Evolutionary conservation across 495 filamentous ascomycete genomes (phyloP).

Genomic region (Zalerion maritima): DNA sequence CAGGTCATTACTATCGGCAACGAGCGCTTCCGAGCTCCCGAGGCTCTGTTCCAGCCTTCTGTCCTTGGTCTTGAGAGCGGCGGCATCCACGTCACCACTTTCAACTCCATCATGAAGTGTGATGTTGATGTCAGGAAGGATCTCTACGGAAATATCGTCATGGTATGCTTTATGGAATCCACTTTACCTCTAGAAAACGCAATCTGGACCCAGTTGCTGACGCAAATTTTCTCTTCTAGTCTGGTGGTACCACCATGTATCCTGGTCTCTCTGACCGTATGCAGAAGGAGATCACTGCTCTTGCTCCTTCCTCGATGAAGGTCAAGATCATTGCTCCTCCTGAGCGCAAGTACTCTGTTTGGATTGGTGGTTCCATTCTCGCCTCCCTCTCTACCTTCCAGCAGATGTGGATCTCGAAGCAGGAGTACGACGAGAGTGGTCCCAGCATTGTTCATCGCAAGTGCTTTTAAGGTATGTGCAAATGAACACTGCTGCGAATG

Average conservation of each 20-base stretch:
- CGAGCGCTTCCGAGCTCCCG: constrained; percentile 98
- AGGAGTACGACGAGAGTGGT: constrained; percentile 99
- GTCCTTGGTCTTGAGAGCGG: constrained; percentile 96
- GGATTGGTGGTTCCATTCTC: constrained; percentile 99
- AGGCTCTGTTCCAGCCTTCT: constrained; percentile 98
- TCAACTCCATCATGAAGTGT: constrained; percentile 99
- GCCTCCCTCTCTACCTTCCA: constrained; percentile 99
- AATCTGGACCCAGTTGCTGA: constrained; percentile 6
- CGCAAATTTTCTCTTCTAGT: constrained; percentile 35
- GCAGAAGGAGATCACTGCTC: constrained; percentile 99
- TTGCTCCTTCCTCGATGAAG: constrained; percentile 97
- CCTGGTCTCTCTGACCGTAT: constrained; percentile 99
- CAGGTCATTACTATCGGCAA: constrained; percentile 99
- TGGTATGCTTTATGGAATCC: constrained; percentile 47
- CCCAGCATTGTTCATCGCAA: constrained; percentile 99
- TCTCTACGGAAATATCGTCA: constrained; percentile 99
- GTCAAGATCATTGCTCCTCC: constrained; percentile 98
- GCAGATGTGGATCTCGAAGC: constrained; percentile 99
- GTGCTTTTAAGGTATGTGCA: constrained; percentile 89
- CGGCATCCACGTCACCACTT: constrained; percentile 98
- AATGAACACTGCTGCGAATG: constrained; percentile 1
- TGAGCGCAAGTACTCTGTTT: constrained; percentile 98
- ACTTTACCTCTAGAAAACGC: background rate
- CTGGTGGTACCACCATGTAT: constrained; percentile 99
- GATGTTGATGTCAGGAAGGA: constrained; percentile 99